Base-by-base conservation (phyloP, 2,329 filamentous ascomycete genomes). In the Diplodia sapinea region DNA sequence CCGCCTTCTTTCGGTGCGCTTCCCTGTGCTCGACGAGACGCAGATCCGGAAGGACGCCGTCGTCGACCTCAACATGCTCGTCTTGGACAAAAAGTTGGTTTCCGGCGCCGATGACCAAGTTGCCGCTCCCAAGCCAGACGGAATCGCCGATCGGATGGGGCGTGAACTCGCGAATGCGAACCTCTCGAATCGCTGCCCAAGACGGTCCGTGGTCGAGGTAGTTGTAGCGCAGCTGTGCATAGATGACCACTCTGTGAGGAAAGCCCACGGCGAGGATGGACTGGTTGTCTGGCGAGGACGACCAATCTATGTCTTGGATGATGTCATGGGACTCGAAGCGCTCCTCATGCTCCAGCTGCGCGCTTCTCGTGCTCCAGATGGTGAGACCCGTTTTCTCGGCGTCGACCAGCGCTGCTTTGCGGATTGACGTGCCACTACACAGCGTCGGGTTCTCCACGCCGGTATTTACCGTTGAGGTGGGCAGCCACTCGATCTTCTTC, bases 261-360 rank as follows among this genome's bases (percentile, higher is more conserved):
- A 97, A 97, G 0, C 94, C 93, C n/a, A 97, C 92, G 0, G 94
- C 92, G 23, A 97, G 83, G 66, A 97, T 93, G 1, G 92, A 94
- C 74, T 97, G 93, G 59, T 88, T 89, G 76, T 96, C 92, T 0
- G 93, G 93, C 0, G 94, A 97, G 3, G 92, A 94, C 0, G 93
- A 94, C 94, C 94, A 97, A 77, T 97, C 93, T 13, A 97, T 86
- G 77, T 97, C 94, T 70, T 90, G 88, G 50, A 97, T 93, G 6
- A 85, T 86, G 72, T 95, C 91, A 69, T 90, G 86, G 13, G 85
- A 84, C 70, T 90, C 86, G 70, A 93, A 95, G 36, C 88, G 85
- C 73, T 94, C 87, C 69, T 91, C 86, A 74, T 92, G 93, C 77
- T 97, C 94, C 6, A 97, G 84, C 70, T 93, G 89, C 1, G 89